These are phyloP conservation scores for Hirschfeldia incana DNA, from an alignment of 345 rosid species.

Conservation along the genomic window DNA sequence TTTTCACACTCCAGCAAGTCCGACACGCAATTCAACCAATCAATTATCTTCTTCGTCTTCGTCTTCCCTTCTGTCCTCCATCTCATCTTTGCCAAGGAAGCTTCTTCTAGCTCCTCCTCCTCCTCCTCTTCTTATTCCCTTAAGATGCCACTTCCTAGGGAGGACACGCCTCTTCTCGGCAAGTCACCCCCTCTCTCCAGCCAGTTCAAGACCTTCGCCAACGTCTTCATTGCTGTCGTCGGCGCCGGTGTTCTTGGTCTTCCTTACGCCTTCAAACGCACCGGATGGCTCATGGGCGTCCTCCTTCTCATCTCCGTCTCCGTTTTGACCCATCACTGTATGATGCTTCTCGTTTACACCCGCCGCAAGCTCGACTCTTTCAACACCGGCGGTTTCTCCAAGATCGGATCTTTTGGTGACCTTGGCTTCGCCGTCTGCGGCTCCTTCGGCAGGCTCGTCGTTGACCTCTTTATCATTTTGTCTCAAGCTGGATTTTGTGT, in stretches of 20 bases:
- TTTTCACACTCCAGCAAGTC: not conserved
- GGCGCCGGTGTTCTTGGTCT: conserved; percentile 93
- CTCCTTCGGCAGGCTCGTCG: conserved; percentile 56
- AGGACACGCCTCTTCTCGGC: conserved; percentile 76
- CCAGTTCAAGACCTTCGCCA: conserved; percentile 78
- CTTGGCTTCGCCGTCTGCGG: conserved; percentile 82
- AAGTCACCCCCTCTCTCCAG: conserved; percentile 49
- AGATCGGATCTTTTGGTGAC: conserved; percentile 74
- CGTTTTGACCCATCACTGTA: conserved; percentile 56
- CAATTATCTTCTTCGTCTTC: conserved; percentile 7
- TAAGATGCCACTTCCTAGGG: conserved; percentile 37
- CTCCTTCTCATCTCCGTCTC: conserved; percentile 66
- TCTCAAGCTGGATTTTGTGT: conserved; percentile 86
- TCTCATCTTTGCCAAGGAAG: conserved; percentile 31
- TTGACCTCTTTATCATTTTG: conserved; percentile 65
- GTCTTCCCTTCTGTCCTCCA: conserved; percentile 5
- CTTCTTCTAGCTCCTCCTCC: conserved; percentile 37
- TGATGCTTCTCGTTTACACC: conserved; percentile 77
- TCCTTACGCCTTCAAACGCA: conserved; percentile 84
- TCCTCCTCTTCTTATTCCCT: conserved; percentile 46
- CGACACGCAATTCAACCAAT: conserved; percentile 19
- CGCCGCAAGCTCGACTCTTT: conserved; percentile 70
- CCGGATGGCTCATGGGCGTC: conserved; percentile 80
- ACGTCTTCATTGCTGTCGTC: conserved; percentile 80
- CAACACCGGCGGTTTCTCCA: conserved; percentile 40